Base-by-base conservation (phyloP, 2,329 filamentous ascomycete genomes). In the Claviceps africana region DNA sequence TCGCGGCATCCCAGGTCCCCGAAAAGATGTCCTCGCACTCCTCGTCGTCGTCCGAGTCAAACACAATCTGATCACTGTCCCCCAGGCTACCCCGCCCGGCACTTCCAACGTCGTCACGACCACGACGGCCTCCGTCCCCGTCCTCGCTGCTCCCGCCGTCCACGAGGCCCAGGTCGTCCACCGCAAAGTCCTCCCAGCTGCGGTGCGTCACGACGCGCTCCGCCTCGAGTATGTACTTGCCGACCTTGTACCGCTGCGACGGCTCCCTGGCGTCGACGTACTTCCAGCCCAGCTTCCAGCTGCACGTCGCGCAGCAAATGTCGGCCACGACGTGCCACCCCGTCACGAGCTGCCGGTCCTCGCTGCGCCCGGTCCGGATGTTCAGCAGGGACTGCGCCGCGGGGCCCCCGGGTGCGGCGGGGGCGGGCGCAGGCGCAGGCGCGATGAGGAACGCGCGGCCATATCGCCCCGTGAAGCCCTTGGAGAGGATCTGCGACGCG, bases 171-270 rank as follows among this genome's bases (percentile, higher is more conserved):
- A 21, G 46, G 21, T 57, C 51, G 22, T 58, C 56, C 3, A 52
- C 55, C 2, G 56, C 52, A 9, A 62, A 49, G 47, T 68, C 64
- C 51, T 66, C 79, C 80, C 79, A 84, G 51, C 65, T 68, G 35
- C 72, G 70, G 46, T 71, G 69, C 13, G 72, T 68, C 25, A 77
- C 70, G 17, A 82, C 75, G 51, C 78, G 69, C 62, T 76, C 74
- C 40, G 75, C 78, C 67, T 85, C 82, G 40, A 85, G 64, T 31
- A 85, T 84, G 61, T 78, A 85, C 64, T 84, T 85, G 57, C 81
- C 81, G 48, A 84, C 72, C 65, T 85, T 85, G 70, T 85, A 85
- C 61, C 72, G 74, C 63, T 85, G 82, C 47, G 70, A 66, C 52
- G 68, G 60, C 58, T 83, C 77, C 54, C 72, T 73, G 1, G 81